Evolutionary conservation across 2,329 filamentous ascomycete species (phyloP).

Genomic region (Colletotrichum tabaci): DNA sequence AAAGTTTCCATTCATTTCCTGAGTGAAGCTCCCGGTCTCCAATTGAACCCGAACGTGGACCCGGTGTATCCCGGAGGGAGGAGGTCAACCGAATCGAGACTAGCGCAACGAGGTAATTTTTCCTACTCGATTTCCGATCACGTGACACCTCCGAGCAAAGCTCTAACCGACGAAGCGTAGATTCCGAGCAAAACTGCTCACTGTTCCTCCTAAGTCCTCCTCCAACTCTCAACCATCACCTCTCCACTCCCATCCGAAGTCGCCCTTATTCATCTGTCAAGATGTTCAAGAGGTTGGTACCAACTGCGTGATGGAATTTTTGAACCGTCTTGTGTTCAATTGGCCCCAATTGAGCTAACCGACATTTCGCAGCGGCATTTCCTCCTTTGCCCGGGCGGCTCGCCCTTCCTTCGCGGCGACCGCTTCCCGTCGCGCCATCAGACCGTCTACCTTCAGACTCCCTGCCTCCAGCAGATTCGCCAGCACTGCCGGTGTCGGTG

Average conservation of each 20-base stretch:
- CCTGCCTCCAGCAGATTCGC: constrained; percentile 72
- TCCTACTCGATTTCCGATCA: constrained; percentile 46
- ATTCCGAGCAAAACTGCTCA: constrained; percentile 63
- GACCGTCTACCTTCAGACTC: constrained; percentile 69
- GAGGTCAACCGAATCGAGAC: constrained; percentile 29
- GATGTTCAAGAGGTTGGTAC: constrained; percentile 87
- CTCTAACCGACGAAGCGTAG: constrained; percentile 61
- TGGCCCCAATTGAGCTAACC: constrained; percentile 67
- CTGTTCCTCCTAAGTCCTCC: constrained; percentile 63
- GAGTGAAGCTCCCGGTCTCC: constrained; percentile 11
- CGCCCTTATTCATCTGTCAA: constrained; percentile 79
- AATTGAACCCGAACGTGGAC: constrained; percentile 41
- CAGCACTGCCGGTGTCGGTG: constrained; percentile 70
- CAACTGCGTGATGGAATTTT: constrained; percentile 49
- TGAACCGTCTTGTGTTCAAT: constrained; percentile 56
- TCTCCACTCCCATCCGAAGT: constrained; percentile 72
- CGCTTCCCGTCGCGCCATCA: constrained; percentile 70
- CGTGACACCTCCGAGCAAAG: constrained; percentile 57
- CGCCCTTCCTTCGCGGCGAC: constrained; percentile 73
- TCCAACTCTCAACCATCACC: constrained; percentile 64
- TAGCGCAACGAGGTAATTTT: constrained; percentile 42
- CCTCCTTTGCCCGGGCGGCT: constrained; percentile 74
- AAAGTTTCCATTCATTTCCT: constrained; percentile 37
- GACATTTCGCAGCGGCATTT: constrained; percentile 72
- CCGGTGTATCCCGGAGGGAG: constrained; percentile 38